These are phyloP conservation scores for Coemansia sp. DNA, from an alignment of 192 early-diverging fungal species.

Conservation along the genomic window DNA sequence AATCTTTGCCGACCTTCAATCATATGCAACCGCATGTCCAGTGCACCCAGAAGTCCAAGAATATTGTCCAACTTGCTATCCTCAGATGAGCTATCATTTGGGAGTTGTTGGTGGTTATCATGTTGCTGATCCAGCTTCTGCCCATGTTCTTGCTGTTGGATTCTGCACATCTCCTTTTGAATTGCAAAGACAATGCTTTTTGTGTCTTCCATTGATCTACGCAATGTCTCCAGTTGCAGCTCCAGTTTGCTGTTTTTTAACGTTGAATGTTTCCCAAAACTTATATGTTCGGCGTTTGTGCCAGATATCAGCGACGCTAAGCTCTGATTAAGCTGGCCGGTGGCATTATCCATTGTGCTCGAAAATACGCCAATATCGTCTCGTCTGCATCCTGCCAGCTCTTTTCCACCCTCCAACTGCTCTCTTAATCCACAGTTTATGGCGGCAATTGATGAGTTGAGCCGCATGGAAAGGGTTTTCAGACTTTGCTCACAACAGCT, in stretches of 20 bases:
- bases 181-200: constrained; percentile 42
- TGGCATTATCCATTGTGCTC: constrained; percentile 12
- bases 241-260: constrained; percentile 26
- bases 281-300: background rate
- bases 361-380: constrained; percentile 6
- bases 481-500: constrained; percentile 1
- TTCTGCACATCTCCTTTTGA: constrained; percentile 30
- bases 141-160: constrained; percentile 13
- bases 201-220: constrained; percentile 50
- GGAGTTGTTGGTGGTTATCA: too few relatives aligned
- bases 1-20: constrained; percentile 37
- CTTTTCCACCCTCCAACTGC: constrained; percentile 17
- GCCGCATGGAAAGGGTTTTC: constrained; percentile 34
- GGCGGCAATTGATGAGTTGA: constrained; percentile 36
- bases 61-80: constrained; percentile 44
- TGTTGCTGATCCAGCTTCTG: background rate
- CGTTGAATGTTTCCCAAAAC: background rate
- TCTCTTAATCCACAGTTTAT: constrained; percentile 33
- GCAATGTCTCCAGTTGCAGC: constrained; percentile 38
- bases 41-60: constrained; percentile 32
- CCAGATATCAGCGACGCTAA: constrained; percentile 3
- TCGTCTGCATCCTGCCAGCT: background rate
- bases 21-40: constrained; percentile 54
- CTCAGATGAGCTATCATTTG: constrained; percentile 13
- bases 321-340: constrained; percentile 20